Evolutionary conservation across 106 monocot species (phyloP).

Genomic region (Apostasia ramifera): DNA sequence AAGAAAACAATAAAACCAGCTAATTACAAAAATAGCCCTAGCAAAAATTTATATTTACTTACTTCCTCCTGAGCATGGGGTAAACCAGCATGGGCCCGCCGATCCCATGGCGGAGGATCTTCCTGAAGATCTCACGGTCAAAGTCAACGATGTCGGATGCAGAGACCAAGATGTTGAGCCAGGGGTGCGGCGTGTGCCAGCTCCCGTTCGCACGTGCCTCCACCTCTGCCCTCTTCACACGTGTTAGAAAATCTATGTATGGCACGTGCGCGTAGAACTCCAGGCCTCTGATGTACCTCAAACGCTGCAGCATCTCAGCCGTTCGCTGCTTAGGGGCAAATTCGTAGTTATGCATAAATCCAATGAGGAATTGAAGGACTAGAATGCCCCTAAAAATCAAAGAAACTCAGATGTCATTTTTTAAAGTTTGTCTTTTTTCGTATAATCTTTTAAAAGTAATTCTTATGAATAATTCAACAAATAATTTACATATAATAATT

Average conservation of each 20-base stretch:
- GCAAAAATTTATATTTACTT: slow-evolving; percentile 2
- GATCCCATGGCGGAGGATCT: slow-evolving; percentile 53
- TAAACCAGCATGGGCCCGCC: slow-evolving; percentile 94
- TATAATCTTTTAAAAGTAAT: background rate
- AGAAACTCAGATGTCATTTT: background rate
- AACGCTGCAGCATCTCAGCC: slow-evolving; percentile 29
- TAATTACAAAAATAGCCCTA: background rate
- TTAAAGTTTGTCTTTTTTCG: background rate
- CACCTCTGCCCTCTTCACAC: slow-evolving; percentile 67
- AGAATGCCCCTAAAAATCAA: background rate
- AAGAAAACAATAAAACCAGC: background rate
- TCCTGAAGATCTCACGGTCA: slow-evolving; percentile 57
- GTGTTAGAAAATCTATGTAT: slow-evolving; percentile 76
- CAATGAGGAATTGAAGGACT: background rate
- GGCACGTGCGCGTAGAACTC: slow-evolving; percentile 55
- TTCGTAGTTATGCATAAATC: background rate
- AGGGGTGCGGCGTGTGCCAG: slow-evolving; percentile 84
- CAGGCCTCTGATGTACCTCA: slow-evolving; percentile 58
- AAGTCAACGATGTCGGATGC: slow-evolving; percentile 62
- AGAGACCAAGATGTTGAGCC: slow-evolving; percentile 81
- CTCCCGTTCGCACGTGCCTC: slow-evolving; percentile 64
- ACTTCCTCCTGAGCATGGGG: slow-evolving; percentile 71
- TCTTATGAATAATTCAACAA: background rate
- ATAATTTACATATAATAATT: no score
- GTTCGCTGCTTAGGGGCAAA: slow-evolving; percentile 29